Evolutionary conservation across 1,284 basidiomycete species (phyloP).

Genomic region (Vanrija humicola): DNA sequence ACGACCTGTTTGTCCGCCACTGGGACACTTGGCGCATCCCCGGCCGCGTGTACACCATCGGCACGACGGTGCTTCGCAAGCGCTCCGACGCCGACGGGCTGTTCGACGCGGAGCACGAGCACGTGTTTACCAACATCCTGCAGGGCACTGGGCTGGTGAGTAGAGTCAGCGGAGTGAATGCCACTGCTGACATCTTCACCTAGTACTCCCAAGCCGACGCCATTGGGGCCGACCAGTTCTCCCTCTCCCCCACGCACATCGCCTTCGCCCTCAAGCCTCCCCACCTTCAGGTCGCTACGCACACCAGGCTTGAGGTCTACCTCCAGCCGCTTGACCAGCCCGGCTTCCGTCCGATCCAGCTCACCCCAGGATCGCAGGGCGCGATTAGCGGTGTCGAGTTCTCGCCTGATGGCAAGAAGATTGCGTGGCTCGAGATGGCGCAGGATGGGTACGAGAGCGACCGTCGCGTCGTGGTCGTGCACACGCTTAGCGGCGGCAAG

Average conservation of each 20-base stretch:
- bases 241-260: constrained; percentile 61
- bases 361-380: constrained; percentile 78
- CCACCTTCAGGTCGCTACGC: constrained; percentile 60
- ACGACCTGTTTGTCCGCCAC: constrained; percentile 70
- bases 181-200: background rate
- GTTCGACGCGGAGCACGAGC: constrained; percentile 44
- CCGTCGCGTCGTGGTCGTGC: constrained; percentile 64
- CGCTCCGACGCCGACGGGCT: background rate
- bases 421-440: constrained; percentile 80
- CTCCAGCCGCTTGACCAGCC: constrained; percentile 35
- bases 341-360: constrained; percentile 22
- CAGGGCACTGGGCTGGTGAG: constrained; percentile 64
- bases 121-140: constrained; percentile 59
- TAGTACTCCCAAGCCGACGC: constrained; percentile 59
- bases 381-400: constrained; percentile 70
- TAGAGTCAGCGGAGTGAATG: background rate
- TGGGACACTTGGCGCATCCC: constrained; percentile 84
- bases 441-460: constrained; percentile 79
- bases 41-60: constrained; percentile 56
- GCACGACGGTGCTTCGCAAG: constrained; percentile 44
- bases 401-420: constrained; percentile 62
- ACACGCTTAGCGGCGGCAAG: constrained; percentile 54
- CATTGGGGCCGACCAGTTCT: constrained; percentile 62
- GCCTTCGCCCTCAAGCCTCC: constrained; percentile 83
- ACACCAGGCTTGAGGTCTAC: constrained; percentile 52